phyloP scores from a whole-genome alignment of 495 filamentous ascomycete genomes.

The Elasticomyces elasticus region DNA sequence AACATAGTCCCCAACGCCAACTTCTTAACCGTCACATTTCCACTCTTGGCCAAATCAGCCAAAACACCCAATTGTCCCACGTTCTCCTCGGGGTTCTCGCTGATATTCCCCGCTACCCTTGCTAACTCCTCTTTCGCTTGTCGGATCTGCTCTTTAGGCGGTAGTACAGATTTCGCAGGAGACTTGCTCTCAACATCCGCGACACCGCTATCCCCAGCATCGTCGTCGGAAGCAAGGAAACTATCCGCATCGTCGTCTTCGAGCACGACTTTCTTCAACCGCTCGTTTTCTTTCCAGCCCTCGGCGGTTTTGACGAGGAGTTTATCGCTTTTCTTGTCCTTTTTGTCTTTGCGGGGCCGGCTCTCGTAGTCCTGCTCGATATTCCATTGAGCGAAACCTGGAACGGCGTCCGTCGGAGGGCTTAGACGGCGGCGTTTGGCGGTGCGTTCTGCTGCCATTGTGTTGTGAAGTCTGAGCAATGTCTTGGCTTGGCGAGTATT shows the following conservation, averaged over 20 bases:
- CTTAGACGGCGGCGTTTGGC: conserved; percentile 47
- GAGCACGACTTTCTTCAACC: conserved; percentile 11
- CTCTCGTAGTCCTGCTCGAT: conserved; percentile 87
- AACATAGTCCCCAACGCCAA: conserved; percentile 75
- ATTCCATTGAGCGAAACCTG: conserved; percentile 54
- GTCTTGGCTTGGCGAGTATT: no score
- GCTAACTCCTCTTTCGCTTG: conserved; percentile 90
- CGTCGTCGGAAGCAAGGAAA: conserved; percentile 41
- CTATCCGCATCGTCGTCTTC: conserved; percentile 43
- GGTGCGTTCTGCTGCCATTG: conserved; percentile 41
- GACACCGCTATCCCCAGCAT: conserved; percentile 44
- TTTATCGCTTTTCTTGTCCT: conserved; percentile 55
- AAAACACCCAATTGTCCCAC: conserved; percentile 60
- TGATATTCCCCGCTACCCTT: conserved; percentile 65
- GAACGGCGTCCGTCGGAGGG: conserved; percentile 31
- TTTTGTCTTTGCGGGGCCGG: conserved; percentile 61
- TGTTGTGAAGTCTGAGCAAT: no score
- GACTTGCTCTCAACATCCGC: conserved; percentile 39
- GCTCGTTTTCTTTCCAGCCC: conserved; percentile 55
- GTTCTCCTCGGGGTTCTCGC: conserved; percentile 90
- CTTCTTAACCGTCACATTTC: conserved; percentile 65
- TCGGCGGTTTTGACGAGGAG: conserved; percentile 69
- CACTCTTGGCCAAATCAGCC: conserved; percentile 59
- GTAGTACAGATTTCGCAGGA: conserved; percentile 47
- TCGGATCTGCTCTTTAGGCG: conserved; percentile 65